Percentiles rank a stretch among this genome's conserved stretches.
phyloP scores from a whole-genome alignment of 495 filamentous ascomycete species.

The Trichoderma gamsii region DNA sequence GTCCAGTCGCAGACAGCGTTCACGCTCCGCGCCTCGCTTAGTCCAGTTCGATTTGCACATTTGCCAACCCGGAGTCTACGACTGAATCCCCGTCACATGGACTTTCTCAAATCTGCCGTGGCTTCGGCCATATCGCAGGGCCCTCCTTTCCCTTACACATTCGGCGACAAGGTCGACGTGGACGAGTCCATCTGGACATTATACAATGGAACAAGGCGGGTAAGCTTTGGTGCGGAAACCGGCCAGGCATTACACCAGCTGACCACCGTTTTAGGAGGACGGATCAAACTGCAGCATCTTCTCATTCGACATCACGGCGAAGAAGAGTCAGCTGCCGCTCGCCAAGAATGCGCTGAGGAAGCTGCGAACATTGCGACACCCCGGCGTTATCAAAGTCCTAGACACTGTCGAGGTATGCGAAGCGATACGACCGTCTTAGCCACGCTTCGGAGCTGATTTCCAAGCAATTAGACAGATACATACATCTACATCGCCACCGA shows the following conservation, averaged over 20 bases:
- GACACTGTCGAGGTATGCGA: conserved; percentile 84
- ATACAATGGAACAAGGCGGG: conserved; percentile 84
- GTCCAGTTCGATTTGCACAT: neutral
- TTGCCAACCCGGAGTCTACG: conserved; percentile 21
- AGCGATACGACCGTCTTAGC: neutral
- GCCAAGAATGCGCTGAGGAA: conserved; percentile 92
- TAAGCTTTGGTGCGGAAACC: conserved; percentile 35
- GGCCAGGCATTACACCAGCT: neutral
- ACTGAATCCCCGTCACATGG: conserved; percentile 50
- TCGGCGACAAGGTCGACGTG: conserved; percentile 83
- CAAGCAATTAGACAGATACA: conserved; percentile 62
- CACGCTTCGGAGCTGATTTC: conserved; percentile 15
- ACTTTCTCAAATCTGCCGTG: conserved; percentile 95
- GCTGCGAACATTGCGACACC: conserved; percentile 83
- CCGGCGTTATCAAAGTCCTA: conserved; percentile 84
- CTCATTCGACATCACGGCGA: conserved; percentile 73
- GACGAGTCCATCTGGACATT: conserved; percentile 89
- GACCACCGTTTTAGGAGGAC: conserved; percentile 59
- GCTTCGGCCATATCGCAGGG: conserved; percentile 94
- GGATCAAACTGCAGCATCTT: conserved; percentile 92
- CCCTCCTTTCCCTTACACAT: conserved; percentile 81
- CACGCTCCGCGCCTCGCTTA: neutral
- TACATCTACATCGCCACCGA: conserved; percentile 96
- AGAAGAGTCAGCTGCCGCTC: conserved; percentile 67
- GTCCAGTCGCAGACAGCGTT: neutral